Base-by-base conservation (phyloP, 148 eudicot species). In the Cornus controversa region DNA sequence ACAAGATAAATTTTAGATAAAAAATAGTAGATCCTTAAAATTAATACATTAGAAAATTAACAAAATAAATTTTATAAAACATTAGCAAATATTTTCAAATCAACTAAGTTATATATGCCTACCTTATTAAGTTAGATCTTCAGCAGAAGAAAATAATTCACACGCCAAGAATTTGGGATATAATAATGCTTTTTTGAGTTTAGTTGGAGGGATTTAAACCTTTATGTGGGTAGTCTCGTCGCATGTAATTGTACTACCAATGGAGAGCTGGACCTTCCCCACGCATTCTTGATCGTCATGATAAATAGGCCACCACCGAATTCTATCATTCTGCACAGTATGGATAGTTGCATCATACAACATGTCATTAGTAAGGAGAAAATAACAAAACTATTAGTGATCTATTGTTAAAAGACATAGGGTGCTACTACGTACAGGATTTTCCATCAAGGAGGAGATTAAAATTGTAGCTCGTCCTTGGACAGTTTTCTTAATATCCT, bases 241-340 rank as follows among this genome's bases (percentile, higher is more conserved):
- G 79, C 71, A 78, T 77, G 86, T 81, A 69, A 89, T 77, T 73
- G 92, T 86, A 78, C 89, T 75, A 31, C 81, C 72, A 73, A 86
- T 82, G 50, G 84, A 85, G 71, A 93, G 92, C 79, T 91, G 93
- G 81, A 91, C 77, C 83, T 93, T 93, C 69, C 98, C 98, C 16
- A 93, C 82, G 63, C 94, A 93, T 81, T 93, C 98, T 54, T 89
- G 82, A 68, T 90, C 94, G 67, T 82, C 87, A 76, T 84, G 91
- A 82, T 93, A 89, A 70, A 93, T 80, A 22, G 88, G 90, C 96
- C 98, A 91, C 98, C 98, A 93, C 60, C 84, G 84, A 70, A 74
- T 70, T 80, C 84, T 90, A 60, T 91, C 98, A 82, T 75, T 87
- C 98, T 93, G 90, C 75, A 67, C 42, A 26, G 64, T 71, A 66